Evolutionary conservation across 2,329 filamentous ascomycete species (phyloP).

Genomic region (Ophiocordyceps sinensis): DNA sequence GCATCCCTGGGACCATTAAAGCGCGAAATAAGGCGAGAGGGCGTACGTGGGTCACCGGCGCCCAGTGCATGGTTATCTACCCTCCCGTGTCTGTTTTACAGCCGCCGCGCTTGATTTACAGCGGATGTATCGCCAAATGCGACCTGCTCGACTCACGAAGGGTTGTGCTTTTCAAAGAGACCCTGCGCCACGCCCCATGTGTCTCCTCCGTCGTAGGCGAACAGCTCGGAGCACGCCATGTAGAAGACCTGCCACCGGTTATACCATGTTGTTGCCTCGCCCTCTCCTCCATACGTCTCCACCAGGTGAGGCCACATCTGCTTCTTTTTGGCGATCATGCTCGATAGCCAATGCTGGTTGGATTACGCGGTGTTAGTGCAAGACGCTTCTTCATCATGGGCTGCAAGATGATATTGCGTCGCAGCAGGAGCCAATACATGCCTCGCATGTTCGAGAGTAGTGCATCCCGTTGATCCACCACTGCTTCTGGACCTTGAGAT

Average conservation of each 20-base stretch:
- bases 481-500: slow-evolving; percentile 44
- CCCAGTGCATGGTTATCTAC: too few species aligned
- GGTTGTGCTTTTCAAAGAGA: slow-evolving; percentile 44
- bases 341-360: slow-evolving; percentile 43
- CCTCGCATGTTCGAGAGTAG: slow-evolving; percentile 57
- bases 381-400: too few species aligned
- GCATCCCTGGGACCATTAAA: slow-evolving; percentile 90
- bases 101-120: neutral
- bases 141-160: neutral
- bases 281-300: slow-evolving; percentile 49
- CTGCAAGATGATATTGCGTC: neutral
- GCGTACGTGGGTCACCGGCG: too few species aligned
- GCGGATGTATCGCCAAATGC: neutral
- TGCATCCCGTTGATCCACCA: slow-evolving; percentile 60
- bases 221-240: slow-evolving; percentile 56
- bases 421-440: slow-evolving; percentile 13
- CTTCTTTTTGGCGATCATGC: slow-evolving; percentile 42
- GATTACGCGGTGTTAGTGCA: neutral
- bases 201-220: slow-evolving; percentile 50
- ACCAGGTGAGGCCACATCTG: slow-evolving; percentile 49
- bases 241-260: slow-evolving; percentile 61
- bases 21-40: neutral
- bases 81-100: neutral
- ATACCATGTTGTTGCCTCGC: slow-evolving; percentile 44
- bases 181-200: slow-evolving; percentile 55